Conservation (phyloP, 73 alveolate species). For the Tetrahymena thermophila region DNA sequence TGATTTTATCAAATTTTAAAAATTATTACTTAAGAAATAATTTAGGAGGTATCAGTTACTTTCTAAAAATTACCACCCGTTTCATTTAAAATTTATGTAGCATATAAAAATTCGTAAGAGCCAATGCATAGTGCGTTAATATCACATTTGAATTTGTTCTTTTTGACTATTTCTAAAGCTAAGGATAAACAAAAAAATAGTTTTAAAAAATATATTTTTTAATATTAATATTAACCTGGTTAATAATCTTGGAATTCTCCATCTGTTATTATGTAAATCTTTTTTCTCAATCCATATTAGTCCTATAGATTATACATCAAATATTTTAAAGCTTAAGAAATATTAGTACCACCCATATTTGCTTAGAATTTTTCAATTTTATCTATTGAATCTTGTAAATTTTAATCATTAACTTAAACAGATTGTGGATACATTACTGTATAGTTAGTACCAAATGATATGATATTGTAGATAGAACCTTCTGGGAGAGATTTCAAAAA, state of each 20-base stretch:
- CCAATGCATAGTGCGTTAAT: no score
- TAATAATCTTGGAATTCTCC: slow-evolving; percentile 74
- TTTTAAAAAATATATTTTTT: slow-evolving; percentile 37
- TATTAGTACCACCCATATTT: slow-evolving; percentile 87
- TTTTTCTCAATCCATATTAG: slow-evolving; percentile 27
- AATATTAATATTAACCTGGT: slow-evolving; percentile 33
- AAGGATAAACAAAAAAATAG: not conserved
- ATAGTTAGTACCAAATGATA: slow-evolving; percentile 67
- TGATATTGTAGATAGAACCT: slow-evolving; percentile 62
- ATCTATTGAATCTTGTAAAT: slow-evolving; percentile 36
- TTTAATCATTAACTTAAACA: slow-evolving; percentile 21
- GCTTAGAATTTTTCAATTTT: slow-evolving; percentile 44
- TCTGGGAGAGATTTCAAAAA: slow-evolving; percentile 71
- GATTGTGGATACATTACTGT: slow-evolving; percentile 28
- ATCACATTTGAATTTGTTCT: no score
- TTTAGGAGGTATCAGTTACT: not conserved
- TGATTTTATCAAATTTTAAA: not conserved
- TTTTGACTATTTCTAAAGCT: not conserved
- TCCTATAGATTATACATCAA: slow-evolving; percentile 28
- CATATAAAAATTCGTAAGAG: no score
- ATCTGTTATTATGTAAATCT: slow-evolving; percentile 80
- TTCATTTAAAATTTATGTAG: no score
- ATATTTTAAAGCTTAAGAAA: slow-evolving; percentile 61
- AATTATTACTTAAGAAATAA: not conserved
- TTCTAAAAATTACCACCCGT: no score